phyloP scores from a whole-genome alignment of 1,284 basidiomycete species.

The Hemileia vastatrix region DNA sequence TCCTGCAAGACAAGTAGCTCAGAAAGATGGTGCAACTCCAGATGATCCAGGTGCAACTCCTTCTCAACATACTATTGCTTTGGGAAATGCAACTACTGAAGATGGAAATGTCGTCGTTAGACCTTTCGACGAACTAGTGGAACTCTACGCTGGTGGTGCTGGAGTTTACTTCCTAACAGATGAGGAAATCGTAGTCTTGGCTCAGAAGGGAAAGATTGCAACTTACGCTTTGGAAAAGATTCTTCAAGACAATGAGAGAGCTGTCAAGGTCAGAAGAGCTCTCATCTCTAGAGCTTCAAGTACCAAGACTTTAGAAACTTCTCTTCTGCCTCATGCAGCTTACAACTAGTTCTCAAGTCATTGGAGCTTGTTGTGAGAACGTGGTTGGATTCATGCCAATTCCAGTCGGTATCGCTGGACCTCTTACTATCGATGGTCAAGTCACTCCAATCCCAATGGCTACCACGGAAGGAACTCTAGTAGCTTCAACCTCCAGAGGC shows the following conservation, averaged over 20 bases:
- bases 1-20: conserved; percentile 27
- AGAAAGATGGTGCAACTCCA: conserved; percentile 11
- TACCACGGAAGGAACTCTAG: conserved; percentile 93
- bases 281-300: conserved; percentile 80
- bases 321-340: conserved; percentile 67
- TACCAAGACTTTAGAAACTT: conserved; percentile 74
- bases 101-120: conserved; percentile 35
- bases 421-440: conserved; percentile 78
- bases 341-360: conserved; percentile 88
- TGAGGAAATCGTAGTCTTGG: conserved; percentile 80
- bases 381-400: conserved; percentile 94
- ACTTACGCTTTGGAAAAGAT: conserved; percentile 90
- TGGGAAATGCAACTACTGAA: conserved; percentile 25
- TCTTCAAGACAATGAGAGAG: conserved; percentile 72
- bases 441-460: conserved; percentile 92
- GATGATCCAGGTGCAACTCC: conserved; percentile 1
- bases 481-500: conserved; percentile 91
- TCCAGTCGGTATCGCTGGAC: conserved; percentile 91
- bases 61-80: conserved; percentile 22
- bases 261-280: conserved; percentile 75
- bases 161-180: conserved; percentile 60
- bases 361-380: conserved; percentile 97
- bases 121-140: conserved; percentile 63
- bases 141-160: conserved; percentile 70
- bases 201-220: conserved; percentile 84